Evolutionary conservation across 805 yeast species (phyloP), one percentile per base, ranked within the genome.

Genomic region (Henningerozyma blattae): DNA sequence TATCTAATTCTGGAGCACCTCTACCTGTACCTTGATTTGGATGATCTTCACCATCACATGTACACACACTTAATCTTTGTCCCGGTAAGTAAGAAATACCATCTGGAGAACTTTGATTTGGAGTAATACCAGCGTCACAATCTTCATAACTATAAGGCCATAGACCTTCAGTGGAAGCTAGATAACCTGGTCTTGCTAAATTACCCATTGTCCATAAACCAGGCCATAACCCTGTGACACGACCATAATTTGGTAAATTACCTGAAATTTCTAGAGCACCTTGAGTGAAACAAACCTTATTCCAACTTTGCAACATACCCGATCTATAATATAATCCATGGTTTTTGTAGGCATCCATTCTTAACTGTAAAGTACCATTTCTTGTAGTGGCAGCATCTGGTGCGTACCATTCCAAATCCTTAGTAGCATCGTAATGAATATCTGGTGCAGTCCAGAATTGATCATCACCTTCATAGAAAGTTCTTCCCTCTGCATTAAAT

Each of bases 161-260:
- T 18, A 82, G 78, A 39, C 96, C 96, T 18, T 87, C 94, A 3
- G 95, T 75, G 3, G 89, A 66, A 5, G 94, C 84, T 62, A 74
- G 59, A 52, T 73, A 87, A 9, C 97, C 97, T 0, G 96, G 93
- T 46, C 96, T 73, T 18, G 81, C 97, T 43, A 87, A 65, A 50
- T 87, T 87, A 30, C 96, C 96, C 75, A 87, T 66, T 4, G 95
- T 70, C 96, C 96, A 87, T 37, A 84, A 47, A 66, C 95, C 97
- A 1, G 97, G 96, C 97, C 97, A 87, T 43, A 87, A 62, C 15
- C 97, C 97, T 4, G 79, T 64, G 20, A 77, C 67, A 36, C 72
- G 63, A 47, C 94, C 94, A 45, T 70, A 71, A 41, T 84, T 83
- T 22, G 96, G 95, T 41, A 87, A 60, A 38, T 69, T 68, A 0